Evolutionary conservation across 805 yeast genomes (phyloP), one percentile per base, ranked within the genome.

Genomic region (Candida boleticola): DNA sequence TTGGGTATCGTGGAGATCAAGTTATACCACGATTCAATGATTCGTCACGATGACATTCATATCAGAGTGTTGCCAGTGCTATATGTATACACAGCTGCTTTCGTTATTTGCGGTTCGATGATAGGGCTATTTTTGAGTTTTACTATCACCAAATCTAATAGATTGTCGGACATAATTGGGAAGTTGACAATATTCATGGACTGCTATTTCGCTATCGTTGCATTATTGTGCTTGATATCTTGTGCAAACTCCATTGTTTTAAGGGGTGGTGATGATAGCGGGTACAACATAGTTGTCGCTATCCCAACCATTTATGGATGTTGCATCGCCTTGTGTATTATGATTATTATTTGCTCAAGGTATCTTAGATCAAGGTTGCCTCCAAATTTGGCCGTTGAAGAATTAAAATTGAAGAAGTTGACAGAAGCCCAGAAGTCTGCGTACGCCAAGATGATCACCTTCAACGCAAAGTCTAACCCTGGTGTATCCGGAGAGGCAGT

Each of bases 401-500:
- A 42, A 31, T 40, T 50, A 7, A 44, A 52, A 38, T 37, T 53
- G 19, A 36, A 13, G 13, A 27, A 26, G 10, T 37, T 53, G 17
- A 47, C 49, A 9, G 35, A 31, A 7, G 43, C 44, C 35, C 56
- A 53, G 35, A 52, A 50, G 39, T 36, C 39, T 16, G 56, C 52
- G 3, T 53, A 51, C 47, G 49, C 56, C 11, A 48, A 47, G 37
- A 37, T 53, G 14, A 52, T 53, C 26, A 44, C 49, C 19, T 38
- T 44, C 20, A 53, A 53, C 41, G 19, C 40, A 10, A 52, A 42
- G 34, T 47, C 44, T 35, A 53, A 53, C 36, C 45, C 51, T 3
- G 58, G 58, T 2, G 43, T 51, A 6, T 36, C 45, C 1, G 58
- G 58, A 7, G 54, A 53, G 29, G 44, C 48, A 20, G 47, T 45